phyloP scores from a whole-genome alignment of 768 basidiomycete species.

The Sporobolomyces phaffii region DNA sequence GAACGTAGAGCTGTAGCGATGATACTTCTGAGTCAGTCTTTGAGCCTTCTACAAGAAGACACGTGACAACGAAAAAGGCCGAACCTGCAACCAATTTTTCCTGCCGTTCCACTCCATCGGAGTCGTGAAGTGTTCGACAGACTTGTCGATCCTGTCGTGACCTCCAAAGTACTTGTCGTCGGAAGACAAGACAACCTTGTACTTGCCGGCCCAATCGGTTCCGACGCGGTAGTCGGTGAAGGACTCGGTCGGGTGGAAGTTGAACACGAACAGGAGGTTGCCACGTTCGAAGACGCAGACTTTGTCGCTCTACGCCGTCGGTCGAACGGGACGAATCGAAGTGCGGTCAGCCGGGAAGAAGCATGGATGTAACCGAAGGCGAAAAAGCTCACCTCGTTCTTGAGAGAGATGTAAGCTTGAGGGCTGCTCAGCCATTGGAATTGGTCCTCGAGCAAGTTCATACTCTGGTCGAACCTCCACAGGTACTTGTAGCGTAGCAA shows the following conservation, averaged over 20 bases:
- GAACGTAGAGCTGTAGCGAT: slow-evolving; percentile 25
- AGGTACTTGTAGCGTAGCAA: slow-evolving; percentile 87
- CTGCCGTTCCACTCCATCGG: slow-evolving; percentile 86
- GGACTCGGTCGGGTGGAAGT: slow-evolving; percentile 86
- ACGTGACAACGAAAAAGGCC: neutral
- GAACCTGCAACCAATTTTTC: slow-evolving; percentile 79
- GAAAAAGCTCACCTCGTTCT: slow-evolving; percentile 59
- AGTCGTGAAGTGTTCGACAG: slow-evolving; percentile 68
- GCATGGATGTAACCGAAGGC: no score
- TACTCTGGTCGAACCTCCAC: slow-evolving; percentile 84
- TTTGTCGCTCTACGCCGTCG: slow-evolving; percentile 58
- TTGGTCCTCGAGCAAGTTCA: slow-evolving; percentile 77
- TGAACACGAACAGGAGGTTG: slow-evolving; percentile 89
- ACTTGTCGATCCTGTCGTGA: slow-evolving; percentile 67
- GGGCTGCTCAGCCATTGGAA: slow-evolving; percentile 77
- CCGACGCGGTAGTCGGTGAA: slow-evolving; percentile 93
- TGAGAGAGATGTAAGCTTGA: slow-evolving; percentile 87
- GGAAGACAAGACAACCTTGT: slow-evolving; percentile 65
- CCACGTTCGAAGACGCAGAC: slow-evolving; percentile 89
- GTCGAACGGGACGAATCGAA: neutral
- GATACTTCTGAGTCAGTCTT: neutral
- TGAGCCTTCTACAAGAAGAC: no score
- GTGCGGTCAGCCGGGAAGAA: no score
- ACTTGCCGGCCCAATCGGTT: slow-evolving; percentile 73
- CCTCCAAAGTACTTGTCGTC: slow-evolving; percentile 88